Percentiles rank a stretch among this genome's conserved stretches.
These are phyloP conservation scores for Oryza coarctata DNA, from an alignment of 176 grass and related monocot species.

Conservation along the genomic window DNA sequence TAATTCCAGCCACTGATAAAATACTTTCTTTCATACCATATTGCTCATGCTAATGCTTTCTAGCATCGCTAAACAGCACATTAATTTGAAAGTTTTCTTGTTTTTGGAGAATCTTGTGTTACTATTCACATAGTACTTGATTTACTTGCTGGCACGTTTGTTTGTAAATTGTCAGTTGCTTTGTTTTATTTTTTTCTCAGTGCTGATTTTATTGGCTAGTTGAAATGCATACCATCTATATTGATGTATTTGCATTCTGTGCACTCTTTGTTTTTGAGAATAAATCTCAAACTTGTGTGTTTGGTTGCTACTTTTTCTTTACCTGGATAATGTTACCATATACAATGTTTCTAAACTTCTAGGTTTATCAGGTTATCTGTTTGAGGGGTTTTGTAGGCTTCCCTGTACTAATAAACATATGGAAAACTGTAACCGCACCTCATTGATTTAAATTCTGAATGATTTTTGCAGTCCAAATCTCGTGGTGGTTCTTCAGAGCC, in stretches of 20 bases:
- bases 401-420: not conserved
- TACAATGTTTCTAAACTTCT: slow-evolving; percentile 13
- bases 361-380: not conserved
- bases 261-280: not conserved
- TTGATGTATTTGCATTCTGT: not conserved
- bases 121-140: no score
- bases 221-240: not conserved
- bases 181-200: not conserved
- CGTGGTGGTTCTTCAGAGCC: slow-evolving; percentile 10
- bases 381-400: not conserved
- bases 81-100: not conserved
- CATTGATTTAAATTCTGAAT: not conserved
- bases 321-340: not conserved
- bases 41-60: not conserved
- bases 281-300: not conserved
- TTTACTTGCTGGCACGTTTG: not conserved
- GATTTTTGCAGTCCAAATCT: slow-evolving; percentile 39
- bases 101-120: not conserved
- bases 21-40: not conserved
- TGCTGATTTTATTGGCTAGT: not conserved
- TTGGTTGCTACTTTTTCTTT: not conserved
- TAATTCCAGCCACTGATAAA: not conserved
- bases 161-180: not conserved
- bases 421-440: not conserved
- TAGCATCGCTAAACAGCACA: not conserved